These are phyloP conservation scores for Saccharum hybrid DNA, from an alignment of 202 grass and related monocot species.

Conservation along the genomic window DNA sequence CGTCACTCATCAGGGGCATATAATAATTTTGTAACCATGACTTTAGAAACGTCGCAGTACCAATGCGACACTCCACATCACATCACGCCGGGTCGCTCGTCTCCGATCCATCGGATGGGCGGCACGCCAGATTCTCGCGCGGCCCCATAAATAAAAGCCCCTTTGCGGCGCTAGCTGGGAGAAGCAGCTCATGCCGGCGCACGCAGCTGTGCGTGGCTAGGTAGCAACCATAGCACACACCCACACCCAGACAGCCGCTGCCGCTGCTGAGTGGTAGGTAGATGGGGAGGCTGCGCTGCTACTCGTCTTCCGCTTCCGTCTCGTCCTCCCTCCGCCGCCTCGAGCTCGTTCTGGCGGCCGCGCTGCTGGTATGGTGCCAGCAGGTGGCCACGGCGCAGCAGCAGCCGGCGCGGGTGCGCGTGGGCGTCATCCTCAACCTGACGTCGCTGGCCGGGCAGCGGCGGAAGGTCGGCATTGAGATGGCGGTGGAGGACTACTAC, in stretches of 20 bases:
- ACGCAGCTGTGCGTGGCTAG: too few relatives aligned
- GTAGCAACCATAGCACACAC: too few relatives aligned
- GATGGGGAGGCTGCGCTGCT: constrained; percentile 22
- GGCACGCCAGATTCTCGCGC: too few relatives aligned
- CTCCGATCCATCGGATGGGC: too few relatives aligned
- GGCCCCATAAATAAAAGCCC: too few relatives aligned
- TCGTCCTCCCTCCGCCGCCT: background rate
- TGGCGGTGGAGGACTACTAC: constrained; percentile 87
- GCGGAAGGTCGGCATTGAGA: constrained; percentile 50
- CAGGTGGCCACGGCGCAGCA: constrained; percentile 50
- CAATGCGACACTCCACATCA: too few relatives aligned
- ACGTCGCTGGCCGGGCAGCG: constrained; percentile 30
- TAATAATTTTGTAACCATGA: too few relatives aligned
- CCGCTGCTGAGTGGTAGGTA: background rate
- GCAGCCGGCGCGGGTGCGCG: constrained; percentile 6
- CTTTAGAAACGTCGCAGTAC: too few relatives aligned
- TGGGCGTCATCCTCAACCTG: constrained; percentile 64
- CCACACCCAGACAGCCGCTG: background rate
- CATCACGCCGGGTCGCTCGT: too few relatives aligned
- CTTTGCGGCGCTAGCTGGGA: too few relatives aligned
- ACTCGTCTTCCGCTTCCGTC: background rate
- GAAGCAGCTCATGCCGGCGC: too few relatives aligned
- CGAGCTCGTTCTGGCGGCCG: background rate
- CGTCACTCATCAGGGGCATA: too few relatives aligned
- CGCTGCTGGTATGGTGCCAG: background rate